phyloP scores from a whole-genome alignment of 2,329 filamentous ascomycete genomes.

The Claviceps fusiformis region DNA sequence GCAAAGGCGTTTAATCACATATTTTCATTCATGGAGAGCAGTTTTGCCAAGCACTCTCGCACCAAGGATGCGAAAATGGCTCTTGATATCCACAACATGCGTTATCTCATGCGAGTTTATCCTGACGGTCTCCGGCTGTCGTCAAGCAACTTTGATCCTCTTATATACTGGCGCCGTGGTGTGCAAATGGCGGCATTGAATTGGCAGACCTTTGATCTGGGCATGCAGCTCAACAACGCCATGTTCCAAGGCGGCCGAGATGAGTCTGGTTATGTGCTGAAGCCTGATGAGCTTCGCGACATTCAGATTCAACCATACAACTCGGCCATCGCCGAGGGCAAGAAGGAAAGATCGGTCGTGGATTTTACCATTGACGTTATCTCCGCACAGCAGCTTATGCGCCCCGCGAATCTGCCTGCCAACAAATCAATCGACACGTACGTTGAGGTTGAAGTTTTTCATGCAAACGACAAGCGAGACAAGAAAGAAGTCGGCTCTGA shows the following conservation, averaged over 20 bases:
- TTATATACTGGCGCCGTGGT: conserved; percentile 85
- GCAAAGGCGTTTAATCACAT: conserved; percentile 88
- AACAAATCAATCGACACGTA: conserved; percentile 78
- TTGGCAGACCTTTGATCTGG: conserved; percentile 94
- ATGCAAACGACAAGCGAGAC: conserved; percentile 85
- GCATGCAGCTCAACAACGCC: conserved; percentile 91
- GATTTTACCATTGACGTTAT: conserved; percentile 78
- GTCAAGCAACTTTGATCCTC: conserved; percentile 89
- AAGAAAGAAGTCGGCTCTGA: conserved; percentile 62
- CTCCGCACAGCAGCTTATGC: conserved; percentile 88
- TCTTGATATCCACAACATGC: conserved; percentile 81
- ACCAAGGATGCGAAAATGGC: conserved; percentile 62
- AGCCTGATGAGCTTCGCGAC: conserved; percentile 72
- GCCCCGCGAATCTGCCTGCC: conserved; percentile 57
- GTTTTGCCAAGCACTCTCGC: conserved; percentile 69
- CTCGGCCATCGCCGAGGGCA: conserved; percentile 39
- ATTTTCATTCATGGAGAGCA: conserved; percentile 85
- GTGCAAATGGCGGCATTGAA: conserved; percentile 97
- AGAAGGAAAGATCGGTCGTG: conserved; percentile 68
- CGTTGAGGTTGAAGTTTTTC: conserved; percentile 87
- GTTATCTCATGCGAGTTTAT: conserved; percentile 87
- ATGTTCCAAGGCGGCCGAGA: conserved; percentile 92
- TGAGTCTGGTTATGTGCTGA: conserved; percentile 82
- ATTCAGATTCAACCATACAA: conserved; percentile 45
- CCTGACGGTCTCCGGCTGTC: conserved; percentile 68